Base-by-base conservation (phyloP, 2,329 filamentous ascomycete species). In the Fusarium bulbicola region DNA sequence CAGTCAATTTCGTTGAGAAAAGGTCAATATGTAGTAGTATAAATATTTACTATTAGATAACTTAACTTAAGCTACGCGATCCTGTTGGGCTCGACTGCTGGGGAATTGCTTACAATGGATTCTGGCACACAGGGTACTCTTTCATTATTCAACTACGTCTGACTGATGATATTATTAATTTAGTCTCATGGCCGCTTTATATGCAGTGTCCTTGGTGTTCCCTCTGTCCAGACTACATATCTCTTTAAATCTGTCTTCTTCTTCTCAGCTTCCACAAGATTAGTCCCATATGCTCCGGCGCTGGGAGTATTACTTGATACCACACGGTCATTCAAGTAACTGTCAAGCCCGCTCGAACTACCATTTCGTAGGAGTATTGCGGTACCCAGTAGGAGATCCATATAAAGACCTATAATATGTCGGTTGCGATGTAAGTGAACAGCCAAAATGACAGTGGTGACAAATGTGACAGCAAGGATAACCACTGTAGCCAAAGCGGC, bases 241-340 rank as follows among this genome's bases (percentile, higher is more conserved):
- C 28, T 15, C 7, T 37, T 53, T 0, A 28, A 0, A 26, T 36
- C 32, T 1, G 49, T 1, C n/a, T 37, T 20, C 7, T 0, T 53
- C 11, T 53, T 37, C 13, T 26, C 49, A 16, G 18, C 13, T 37
- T 37, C 7, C 14, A 53, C 24, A 0, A 37, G 18, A 37, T 16
- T 15, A 21, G 0, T 16, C 5, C 49, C 32, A 21, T 28, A 2
- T 6, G 18, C 5, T 0, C 32, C 10, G 0, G 7, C 2, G 9
- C 24, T 16, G 0, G 8, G 4, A 1, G 6, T 3, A 37, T 16
- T 37, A 7, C 3, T 21, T 5, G 5, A 9, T 0, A 26, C 5
- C 5, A 37, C 49, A 1, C 18, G 24, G 24, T 26, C 18, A 1
- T 21, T 14, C 18, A 32, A 39, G 6, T 59, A 59, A 9, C 11